Evolutionary conservation across 2,329 filamentous ascomycete species (phyloP).

Genomic region (Dryadomyces quercus-mongolicae): DNA sequence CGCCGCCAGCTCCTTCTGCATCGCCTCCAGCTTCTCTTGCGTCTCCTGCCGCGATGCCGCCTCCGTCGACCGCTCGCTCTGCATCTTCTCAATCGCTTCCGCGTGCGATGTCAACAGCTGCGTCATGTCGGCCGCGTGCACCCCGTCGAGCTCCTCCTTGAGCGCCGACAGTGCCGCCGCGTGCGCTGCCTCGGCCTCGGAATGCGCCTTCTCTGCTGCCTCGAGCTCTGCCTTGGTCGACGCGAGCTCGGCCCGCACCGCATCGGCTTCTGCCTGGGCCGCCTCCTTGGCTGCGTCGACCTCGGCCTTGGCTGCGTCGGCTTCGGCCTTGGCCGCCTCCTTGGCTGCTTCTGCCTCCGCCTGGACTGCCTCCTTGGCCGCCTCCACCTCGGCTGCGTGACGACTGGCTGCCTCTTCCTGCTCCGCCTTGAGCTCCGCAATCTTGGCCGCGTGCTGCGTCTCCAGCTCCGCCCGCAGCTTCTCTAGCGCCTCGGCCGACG

Average conservation of each 20-base stretch:
- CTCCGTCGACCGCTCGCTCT: constrained; percentile 19
- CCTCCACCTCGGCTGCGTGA: background rate
- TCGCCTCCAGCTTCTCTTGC: constrained; percentile 20
- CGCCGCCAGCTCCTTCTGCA: constrained; percentile 30
- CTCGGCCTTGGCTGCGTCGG: background rate
- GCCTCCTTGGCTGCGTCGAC: background rate
- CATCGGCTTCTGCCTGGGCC: background rate
- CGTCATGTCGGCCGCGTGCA: constrained; percentile 8
- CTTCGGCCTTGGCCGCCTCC: background rate
- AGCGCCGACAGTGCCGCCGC: constrained; percentile 5
- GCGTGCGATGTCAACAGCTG: constrained; percentile 14
- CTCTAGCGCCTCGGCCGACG: constrained; percentile 18
- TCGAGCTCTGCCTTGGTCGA: background rate
- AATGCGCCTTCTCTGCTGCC: background rate
- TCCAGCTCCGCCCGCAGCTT: constrained; percentile 23
- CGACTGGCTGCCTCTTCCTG: constrained; percentile 15
- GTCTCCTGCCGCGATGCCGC: constrained; percentile 28
- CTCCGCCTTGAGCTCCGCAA: constrained; percentile 19
- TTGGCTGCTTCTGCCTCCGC: no score
- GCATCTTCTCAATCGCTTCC: constrained; percentile 23
- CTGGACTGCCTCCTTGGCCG: no score
- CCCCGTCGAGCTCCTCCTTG: constrained; percentile 7
- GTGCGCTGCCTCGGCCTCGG: constrained; percentile 10
- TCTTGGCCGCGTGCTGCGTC: constrained; percentile 18
- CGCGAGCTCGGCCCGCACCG: no score